Evolutionary conservation across 257 asterid genomes (phyloP).

Genomic region (Solanum paucissectum): DNA sequence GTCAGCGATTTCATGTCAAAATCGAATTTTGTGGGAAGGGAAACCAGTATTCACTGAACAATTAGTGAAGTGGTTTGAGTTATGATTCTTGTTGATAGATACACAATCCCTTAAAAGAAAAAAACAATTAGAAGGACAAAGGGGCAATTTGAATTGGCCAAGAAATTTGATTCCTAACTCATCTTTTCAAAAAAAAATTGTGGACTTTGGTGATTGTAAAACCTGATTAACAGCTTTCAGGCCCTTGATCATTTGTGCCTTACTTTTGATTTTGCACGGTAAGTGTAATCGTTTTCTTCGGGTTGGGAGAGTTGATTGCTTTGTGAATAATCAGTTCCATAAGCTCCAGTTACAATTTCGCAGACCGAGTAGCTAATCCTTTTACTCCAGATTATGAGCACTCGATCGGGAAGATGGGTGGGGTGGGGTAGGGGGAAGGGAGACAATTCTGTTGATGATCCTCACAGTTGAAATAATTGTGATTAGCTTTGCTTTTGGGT

Average conservation of each 20-base stretch:
- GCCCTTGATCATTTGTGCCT: not conserved
- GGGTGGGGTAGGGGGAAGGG: not conserved
- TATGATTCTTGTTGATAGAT: not conserved
- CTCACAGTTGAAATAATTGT: not conserved
- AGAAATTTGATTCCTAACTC: not conserved
- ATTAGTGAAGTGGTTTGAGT: not conserved
- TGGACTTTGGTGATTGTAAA: not conserved
- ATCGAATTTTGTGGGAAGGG: not conserved
- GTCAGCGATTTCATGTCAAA: not conserved
- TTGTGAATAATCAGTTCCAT: not conserved
- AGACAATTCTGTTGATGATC: not conserved
- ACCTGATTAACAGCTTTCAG: not conserved
- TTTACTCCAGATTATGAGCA: not conserved
- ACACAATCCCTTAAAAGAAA: not conserved
- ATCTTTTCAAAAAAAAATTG: not conserved
- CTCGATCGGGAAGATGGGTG: not conserved
- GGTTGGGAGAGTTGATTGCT: not conserved
- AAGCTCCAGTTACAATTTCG: not conserved
- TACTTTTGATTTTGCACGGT: not conserved
- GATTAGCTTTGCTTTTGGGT: not conserved
- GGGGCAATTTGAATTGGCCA: not conserved
- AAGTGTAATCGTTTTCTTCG: not conserved
- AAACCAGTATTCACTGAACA: not conserved
- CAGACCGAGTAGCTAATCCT: not conserved
- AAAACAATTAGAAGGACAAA: not conserved